Evolutionary conservation across 306 rosid genomes (phyloP).

Genomic region (Vicia faba): DNA sequence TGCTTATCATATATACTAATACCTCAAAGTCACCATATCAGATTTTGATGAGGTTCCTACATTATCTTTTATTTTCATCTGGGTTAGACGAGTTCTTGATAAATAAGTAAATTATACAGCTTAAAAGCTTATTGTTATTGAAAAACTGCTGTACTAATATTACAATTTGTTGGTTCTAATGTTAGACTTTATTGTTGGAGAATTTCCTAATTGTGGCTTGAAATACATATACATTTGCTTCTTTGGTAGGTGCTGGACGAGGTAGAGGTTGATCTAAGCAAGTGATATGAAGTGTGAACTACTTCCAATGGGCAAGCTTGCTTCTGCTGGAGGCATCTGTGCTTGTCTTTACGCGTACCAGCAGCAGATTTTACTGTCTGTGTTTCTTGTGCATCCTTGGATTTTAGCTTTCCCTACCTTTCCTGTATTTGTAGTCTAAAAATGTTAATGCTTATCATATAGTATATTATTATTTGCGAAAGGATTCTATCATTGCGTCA

Average conservation of each 20-base stretch:
- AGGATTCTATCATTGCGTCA: conserved; percentile 13
- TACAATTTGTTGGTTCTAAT: not conserved
- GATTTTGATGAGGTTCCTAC: not conserved
- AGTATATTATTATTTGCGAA: conserved; percentile 26
- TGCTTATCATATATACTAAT: conserved; percentile 7
- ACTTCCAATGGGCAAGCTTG: conserved; percentile 28
- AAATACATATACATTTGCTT: conserved; percentile 12
- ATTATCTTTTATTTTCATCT: conserved; percentile 18
- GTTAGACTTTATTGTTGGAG: not conserved
- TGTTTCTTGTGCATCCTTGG: conserved; percentile 33
- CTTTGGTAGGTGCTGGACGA: conserved; percentile 57
- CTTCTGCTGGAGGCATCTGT: conserved; percentile 39
- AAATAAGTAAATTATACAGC: not conserved
- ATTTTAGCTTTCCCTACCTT: conserved; percentile 28
- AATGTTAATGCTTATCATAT: conserved; percentile 23
- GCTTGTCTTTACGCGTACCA: conserved; percentile 20
- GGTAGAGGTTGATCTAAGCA: conserved; percentile 59
- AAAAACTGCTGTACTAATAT: not conserved
- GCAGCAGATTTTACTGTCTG: conserved; percentile 28
- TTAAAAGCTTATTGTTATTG: not conserved
- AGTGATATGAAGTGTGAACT: conserved; percentile 19
- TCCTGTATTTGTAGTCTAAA: conserved; percentile 21
- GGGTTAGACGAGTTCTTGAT: not conserved
- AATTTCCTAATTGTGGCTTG: not conserved
- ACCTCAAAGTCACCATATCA: not conserved